These are phyloP conservation scores for Alternaria sp. DNA, from an alignment of 2,329 filamentous ascomycete genomes.

Conservation along the genomic window DNA sequence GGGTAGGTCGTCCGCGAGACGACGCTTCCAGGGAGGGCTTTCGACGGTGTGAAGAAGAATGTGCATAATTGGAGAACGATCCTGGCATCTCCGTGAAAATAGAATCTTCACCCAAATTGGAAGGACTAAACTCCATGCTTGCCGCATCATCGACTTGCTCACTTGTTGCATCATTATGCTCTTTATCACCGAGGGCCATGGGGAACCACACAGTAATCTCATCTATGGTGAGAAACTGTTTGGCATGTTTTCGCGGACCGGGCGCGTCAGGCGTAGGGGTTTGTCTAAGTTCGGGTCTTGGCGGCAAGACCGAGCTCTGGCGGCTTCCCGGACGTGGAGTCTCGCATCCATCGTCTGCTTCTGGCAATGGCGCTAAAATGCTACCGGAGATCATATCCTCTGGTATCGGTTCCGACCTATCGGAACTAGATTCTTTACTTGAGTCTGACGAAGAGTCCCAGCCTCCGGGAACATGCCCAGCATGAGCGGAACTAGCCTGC, in stretches of 20 bases:
- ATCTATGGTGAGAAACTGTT: slow-evolving; percentile 46
- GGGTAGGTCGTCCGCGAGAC: slow-evolving; percentile 20
- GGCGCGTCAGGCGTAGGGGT: background rate
- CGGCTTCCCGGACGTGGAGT: slow-evolving; percentile 48
- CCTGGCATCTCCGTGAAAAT: slow-evolving; percentile 54
- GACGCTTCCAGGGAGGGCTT: slow-evolving; percentile 32
- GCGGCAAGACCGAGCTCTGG: slow-evolving; percentile 31
- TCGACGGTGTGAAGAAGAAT: slow-evolving; percentile 45
- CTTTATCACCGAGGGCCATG: slow-evolving; percentile 30
- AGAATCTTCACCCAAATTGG: slow-evolving; percentile 44
- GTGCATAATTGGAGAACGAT: slow-evolving; percentile 56
- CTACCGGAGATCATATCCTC: slow-evolving; percentile 40
- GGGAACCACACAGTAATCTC: slow-evolving; percentile 49
- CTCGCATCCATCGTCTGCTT: slow-evolving; percentile 46
- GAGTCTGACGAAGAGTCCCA: slow-evolving; percentile 50
- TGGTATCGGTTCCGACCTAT: slow-evolving; percentile 35
- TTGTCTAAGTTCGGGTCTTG: slow-evolving; percentile 2
- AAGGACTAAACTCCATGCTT: slow-evolving; percentile 30
- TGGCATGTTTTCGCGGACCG: slow-evolving; percentile 29
- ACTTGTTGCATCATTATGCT: background rate
- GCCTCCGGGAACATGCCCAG: slow-evolving; percentile 48
- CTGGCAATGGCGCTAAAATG: slow-evolving; percentile 35
- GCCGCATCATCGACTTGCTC: slow-evolving; percentile 20
- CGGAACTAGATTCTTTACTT: slow-evolving; percentile 36
- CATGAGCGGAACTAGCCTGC: slow-evolving; percentile 26